Percentiles rank a stretch among this genome's conserved stretches.
Evolutionary conservation across 176 grass and related monocot genomes (phyloP).

Genomic region (Oryza longistaminata): DNA sequence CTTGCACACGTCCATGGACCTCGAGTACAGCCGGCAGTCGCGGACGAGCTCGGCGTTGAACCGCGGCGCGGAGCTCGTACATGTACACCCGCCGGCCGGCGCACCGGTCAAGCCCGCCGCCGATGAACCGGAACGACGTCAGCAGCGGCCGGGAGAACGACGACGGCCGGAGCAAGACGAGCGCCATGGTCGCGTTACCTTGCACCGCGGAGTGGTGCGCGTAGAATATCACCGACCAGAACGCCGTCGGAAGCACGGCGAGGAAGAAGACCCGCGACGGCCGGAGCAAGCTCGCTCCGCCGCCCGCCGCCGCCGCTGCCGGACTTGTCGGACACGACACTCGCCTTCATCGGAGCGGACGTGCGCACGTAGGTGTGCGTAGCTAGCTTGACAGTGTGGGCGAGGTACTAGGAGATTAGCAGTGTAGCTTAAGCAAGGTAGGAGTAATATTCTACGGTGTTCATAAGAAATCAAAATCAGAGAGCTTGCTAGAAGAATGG

Average conservation of each 20-base stretch:
- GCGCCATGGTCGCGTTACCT: not conserved
- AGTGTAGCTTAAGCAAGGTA: not conserved
- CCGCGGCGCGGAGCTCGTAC: slow-evolving; percentile 44
- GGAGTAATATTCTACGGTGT: not conserved
- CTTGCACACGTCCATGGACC: slow-evolving; percentile 47
- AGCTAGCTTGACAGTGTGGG: not conserved
- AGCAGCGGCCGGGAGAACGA: not conserved
- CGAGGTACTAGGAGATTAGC: not conserved
- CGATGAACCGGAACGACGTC: not conserved
- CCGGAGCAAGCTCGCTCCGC: not conserved
- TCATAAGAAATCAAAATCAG: not conserved
- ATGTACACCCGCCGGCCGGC: slow-evolving; percentile 50
- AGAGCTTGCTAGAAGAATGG: not conserved
- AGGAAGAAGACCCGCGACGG: not conserved
- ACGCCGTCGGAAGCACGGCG: not conserved
- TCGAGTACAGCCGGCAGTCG: slow-evolving; percentile 30
- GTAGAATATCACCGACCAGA: slow-evolving; percentile 9
- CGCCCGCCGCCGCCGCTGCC: not conserved
- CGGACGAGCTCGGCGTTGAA: slow-evolving; percentile 53
- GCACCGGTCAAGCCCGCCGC: slow-evolving; percentile 12
- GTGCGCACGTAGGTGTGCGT: not conserved
- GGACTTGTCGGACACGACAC: not conserved
- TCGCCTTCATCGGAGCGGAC: not conserved
- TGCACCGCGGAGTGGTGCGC: slow-evolving; percentile 7
- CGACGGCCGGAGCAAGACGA: not conserved